Evolutionary conservation across 352 stramenopile genomes (phyloP).

Genomic region (Peronosclerospora sorghi): DNA sequence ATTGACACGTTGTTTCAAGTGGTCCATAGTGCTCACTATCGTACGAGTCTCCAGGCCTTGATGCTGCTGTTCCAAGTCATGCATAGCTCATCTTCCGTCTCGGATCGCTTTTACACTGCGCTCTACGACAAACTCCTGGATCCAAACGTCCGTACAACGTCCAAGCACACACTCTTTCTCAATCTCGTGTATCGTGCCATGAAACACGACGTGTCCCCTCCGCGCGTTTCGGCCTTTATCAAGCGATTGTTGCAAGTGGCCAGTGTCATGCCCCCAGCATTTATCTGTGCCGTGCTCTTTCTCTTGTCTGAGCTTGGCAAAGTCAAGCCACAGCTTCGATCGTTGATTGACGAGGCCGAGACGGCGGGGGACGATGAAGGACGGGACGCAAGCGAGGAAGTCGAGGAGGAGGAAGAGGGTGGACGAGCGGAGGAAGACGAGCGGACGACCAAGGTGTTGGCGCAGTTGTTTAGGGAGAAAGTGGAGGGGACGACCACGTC

Average conservation of each 20-base stretch:
- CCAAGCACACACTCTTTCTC: slow-evolving; percentile 94
- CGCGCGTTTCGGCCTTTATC: slow-evolving; percentile 84
- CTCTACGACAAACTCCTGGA: slow-evolving; percentile 94
- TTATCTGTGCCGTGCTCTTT: slow-evolving; percentile 90
- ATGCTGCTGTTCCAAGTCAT: slow-evolving; percentile 93
- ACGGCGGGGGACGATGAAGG: slow-evolving; percentile 27
- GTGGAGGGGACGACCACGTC: slow-evolving; percentile 10
- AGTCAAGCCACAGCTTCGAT: slow-evolving; percentile 63
- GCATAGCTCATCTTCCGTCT: slow-evolving; percentile 78
- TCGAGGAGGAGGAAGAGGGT: slow-evolving; percentile 22
- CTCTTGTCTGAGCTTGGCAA: slow-evolving; percentile 92
- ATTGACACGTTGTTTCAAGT: slow-evolving; percentile 76
- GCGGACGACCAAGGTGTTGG: slow-evolving; percentile 40
- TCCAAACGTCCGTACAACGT: slow-evolving; percentile 82
- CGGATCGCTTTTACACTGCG: slow-evolving; percentile 94
- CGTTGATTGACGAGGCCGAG: slow-evolving; percentile 60
- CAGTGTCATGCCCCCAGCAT: slow-evolving; percentile 69
- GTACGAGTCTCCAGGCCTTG: slow-evolving; percentile 93
- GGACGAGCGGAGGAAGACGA: slow-evolving; percentile 34
- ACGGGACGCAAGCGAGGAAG: slow-evolving; percentile 18
- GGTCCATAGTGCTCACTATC: slow-evolving; percentile 79
- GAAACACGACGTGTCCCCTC: slow-evolving; percentile 86
- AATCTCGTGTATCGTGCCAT: slow-evolving; percentile 98
- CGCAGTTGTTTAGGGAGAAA: slow-evolving; percentile 46
- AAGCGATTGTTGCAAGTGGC: slow-evolving; percentile 90